These are phyloP conservation scores for Eremothecium gossypii DNA, from an alignment of 1,139 yeast genomes.

Conservation along the genomic window DNA sequence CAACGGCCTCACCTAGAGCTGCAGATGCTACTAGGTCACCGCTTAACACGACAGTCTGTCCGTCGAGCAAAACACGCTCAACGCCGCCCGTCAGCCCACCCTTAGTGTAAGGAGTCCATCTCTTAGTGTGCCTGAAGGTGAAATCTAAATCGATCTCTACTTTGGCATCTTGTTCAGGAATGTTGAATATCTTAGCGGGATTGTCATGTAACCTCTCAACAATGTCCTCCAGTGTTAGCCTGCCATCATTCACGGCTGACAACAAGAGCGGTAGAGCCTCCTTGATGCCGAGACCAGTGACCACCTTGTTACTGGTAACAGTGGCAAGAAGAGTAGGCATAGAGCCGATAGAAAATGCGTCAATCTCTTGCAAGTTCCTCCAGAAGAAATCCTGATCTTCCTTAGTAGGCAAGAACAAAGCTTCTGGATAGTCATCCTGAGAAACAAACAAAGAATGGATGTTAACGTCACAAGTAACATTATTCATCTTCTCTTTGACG, in stretches of 20 bases:
- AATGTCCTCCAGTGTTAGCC: constrained; percentile 65
- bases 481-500: constrained; percentile 74
- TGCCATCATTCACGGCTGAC: constrained; percentile 68
- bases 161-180: constrained; percentile 67
- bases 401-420: constrained; percentile 65
- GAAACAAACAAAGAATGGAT: constrained; percentile 72
- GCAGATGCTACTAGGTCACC: constrained; percentile 54
- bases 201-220: constrained; percentile 67
- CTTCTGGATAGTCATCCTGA: constrained; percentile 62
- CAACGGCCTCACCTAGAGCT: constrained; percentile 49
- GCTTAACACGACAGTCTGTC: constrained; percentile 75
- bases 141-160: constrained; percentile 78
- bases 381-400: constrained; percentile 79
- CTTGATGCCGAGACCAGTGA: constrained; percentile 67
- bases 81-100: constrained; percentile 63
- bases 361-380: constrained; percentile 63
- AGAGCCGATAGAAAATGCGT: constrained; percentile 81
- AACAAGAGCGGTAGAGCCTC: constrained; percentile 79
- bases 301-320: constrained; percentile 48
- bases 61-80: constrained; percentile 76
- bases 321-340: constrained; percentile 67
- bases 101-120: constrained; percentile 48
- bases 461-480: constrained; percentile 86
- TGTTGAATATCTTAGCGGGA: constrained; percentile 73
- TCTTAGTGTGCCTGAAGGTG: constrained; percentile 35